These are phyloP conservation scores for Kwoniella pini DNA, from an alignment of 768 basidiomycete species.

Conservation along the genomic window DNA sequence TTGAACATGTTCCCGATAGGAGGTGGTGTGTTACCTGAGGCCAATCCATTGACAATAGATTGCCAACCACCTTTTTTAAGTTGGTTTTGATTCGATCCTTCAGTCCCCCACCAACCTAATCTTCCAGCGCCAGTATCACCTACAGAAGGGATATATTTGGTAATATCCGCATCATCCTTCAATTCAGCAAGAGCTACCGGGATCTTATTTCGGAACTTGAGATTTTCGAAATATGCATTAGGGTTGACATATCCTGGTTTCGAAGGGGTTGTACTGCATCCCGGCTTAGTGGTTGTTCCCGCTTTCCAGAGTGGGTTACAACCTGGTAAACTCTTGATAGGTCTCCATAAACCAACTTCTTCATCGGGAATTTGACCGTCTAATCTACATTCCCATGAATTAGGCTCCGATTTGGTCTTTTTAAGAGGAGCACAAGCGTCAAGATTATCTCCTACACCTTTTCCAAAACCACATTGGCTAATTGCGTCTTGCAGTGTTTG, in stretches of 20 bases:
- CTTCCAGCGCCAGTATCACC: slow-evolving; percentile 21
- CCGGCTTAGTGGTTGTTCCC: slow-evolving; percentile 26
- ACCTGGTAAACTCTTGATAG: slow-evolving; percentile 39
- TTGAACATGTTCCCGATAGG: neutral
- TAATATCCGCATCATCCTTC: slow-evolving; percentile 2
- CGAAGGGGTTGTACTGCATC: slow-evolving; percentile 5
- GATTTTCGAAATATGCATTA: slow-evolving; percentile 35
- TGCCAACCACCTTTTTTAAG: slow-evolving; percentile 11
- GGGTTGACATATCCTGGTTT: slow-evolving; percentile 30
- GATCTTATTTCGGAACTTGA: slow-evolving; percentile 27
- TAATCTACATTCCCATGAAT: slow-evolving; percentile 28
- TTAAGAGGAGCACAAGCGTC: slow-evolving; percentile 30
- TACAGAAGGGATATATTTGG: slow-evolving; percentile 17
- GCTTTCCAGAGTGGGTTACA: slow-evolving; percentile 46
- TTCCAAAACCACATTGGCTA: slow-evolving; percentile 32
- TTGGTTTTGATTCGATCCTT: slow-evolving; percentile 20
- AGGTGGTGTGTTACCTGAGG: neutral
- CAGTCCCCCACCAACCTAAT: slow-evolving; percentile 26
- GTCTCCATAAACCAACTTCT: slow-evolving; percentile 39
- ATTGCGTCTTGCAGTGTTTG: slow-evolving; percentile 29
- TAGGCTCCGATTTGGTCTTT: slow-evolving; percentile 12
- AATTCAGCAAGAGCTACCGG: slow-evolving; percentile 20
- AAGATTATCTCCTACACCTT: slow-evolving; percentile 30
- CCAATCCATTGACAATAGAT: slow-evolving; percentile 10
- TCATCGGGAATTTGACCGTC: slow-evolving; percentile 42